phyloP scores from a whole-genome alignment of 495 filamentous ascomycete species.

The Neurospora sp. region DNA sequence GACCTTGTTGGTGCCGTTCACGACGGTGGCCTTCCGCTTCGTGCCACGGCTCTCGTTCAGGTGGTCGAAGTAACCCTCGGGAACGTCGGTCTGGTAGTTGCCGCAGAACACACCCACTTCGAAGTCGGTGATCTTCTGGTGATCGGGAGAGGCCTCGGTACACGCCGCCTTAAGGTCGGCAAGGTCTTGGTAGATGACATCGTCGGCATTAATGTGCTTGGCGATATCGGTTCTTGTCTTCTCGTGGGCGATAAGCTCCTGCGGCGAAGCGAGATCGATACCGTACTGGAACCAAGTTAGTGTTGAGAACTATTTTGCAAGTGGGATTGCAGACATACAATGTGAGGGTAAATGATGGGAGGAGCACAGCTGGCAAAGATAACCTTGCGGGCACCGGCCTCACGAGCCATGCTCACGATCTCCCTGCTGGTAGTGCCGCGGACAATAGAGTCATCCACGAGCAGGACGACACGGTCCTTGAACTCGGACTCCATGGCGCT shows the following conservation, averaged over 20 bases:
- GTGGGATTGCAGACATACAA: slow-evolving; percentile 13
- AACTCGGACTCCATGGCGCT: slow-evolving; percentile 86
- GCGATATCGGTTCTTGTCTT: slow-evolving; percentile 59
- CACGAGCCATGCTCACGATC: slow-evolving; percentile 87
- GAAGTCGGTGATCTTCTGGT: slow-evolving; percentile 46
- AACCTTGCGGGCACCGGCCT: slow-evolving; percentile 83
- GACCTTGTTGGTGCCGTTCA: not conserved
- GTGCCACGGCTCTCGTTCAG: slow-evolving; percentile 67
- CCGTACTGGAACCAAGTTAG: slow-evolving; percentile 46
- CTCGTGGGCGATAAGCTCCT: slow-evolving; percentile 77
- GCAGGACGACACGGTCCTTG: slow-evolving; percentile 66
- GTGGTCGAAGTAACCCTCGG: slow-evolving; percentile 77
- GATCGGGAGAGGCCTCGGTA: slow-evolving; percentile 52
- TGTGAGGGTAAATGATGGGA: slow-evolving; percentile 58
- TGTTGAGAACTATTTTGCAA: not conserved
- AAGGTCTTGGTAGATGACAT: slow-evolving; percentile 83
- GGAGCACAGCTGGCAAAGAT: slow-evolving; percentile 85
- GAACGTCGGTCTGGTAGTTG: slow-evolving; percentile 75
- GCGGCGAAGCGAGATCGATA: slow-evolving; percentile 77
- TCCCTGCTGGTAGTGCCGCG: slow-evolving; percentile 84
- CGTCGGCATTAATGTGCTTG: slow-evolving; percentile 78
- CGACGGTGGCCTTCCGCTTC: slow-evolving; percentile 41
- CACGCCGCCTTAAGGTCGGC: slow-evolving; percentile 74
- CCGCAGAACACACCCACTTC: slow-evolving; percentile 98
- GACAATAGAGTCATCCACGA: slow-evolving; percentile 91